A percentile compares a stretch with the other conserved stretches of the same genome.
These are phyloP conservation scores for Pseudopyricularia cyperi DNA, from an alignment of 2,329 filamentous ascomycete species.

Conservation along the genomic window DNA sequence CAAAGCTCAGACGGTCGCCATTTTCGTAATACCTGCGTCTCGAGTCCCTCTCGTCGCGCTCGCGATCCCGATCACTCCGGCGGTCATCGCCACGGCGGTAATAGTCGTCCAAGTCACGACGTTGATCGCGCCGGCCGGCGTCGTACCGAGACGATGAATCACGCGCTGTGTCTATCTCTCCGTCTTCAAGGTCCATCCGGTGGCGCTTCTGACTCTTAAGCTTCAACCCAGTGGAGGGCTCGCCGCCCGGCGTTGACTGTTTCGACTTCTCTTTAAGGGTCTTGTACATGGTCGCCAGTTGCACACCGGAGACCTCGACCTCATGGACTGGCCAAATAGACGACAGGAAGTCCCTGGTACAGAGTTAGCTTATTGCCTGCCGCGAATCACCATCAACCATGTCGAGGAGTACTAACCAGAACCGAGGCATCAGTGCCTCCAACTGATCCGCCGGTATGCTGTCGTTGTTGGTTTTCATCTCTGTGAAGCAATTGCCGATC, in stretches of 20 bases:
- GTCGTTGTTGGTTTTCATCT: constrained; percentile 16
- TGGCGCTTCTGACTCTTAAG: not conserved
- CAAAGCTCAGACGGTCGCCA: constrained; percentile 12
- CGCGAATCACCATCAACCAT: not conserved
- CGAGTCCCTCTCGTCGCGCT: constrained; percentile 5
- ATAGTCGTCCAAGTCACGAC: constrained; percentile 1
- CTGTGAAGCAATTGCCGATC: constrained; percentile 21
- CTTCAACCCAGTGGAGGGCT: constrained; percentile 2
- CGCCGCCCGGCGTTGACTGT: constrained; percentile 11
- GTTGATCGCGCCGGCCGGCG: constrained; percentile 6
- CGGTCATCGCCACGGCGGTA: constrained; percentile 12
- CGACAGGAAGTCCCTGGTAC: constrained; percentile 21
- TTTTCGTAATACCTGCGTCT: constrained; percentile 5
- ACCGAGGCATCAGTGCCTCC: constrained; percentile 21
- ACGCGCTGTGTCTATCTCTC: constrained; percentile 22
- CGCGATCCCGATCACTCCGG: constrained; percentile 5
- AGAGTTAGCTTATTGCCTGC: constrained; percentile 8
- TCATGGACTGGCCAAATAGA: constrained; percentile 25
- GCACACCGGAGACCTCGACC: constrained; percentile 20
- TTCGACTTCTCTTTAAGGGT: constrained; percentile 19
- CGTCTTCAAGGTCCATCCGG: constrained; percentile 21
- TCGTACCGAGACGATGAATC: constrained; percentile 18
- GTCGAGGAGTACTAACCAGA: constrained; percentile 16
- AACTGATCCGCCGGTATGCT: constrained; percentile 15
- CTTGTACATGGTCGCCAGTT: constrained; percentile 22